phyloP scores from a whole-genome alignment of 2,329 filamentous ascomycete genomes.

The Phoma herbarum region DNA sequence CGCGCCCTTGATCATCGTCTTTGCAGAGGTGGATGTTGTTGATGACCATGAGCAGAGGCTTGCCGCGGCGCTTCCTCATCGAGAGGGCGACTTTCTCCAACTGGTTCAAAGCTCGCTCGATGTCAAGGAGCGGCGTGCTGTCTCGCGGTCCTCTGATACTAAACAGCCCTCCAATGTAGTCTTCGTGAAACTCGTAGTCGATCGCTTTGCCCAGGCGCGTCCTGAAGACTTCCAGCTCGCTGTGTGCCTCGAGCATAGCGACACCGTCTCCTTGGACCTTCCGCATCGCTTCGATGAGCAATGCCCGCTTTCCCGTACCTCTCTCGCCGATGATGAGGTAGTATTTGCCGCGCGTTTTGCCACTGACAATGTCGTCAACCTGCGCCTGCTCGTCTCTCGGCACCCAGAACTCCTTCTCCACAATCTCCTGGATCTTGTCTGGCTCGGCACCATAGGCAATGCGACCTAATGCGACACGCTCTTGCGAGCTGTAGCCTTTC shows the following conservation, averaged over 20 bases:
- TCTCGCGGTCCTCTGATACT: slow-evolving; percentile 92
- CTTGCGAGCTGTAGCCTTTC: slow-evolving; percentile 46
- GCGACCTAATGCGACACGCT: slow-evolving; percentile 43
- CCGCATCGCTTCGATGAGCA: slow-evolving; percentile 93
- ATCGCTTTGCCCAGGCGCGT: slow-evolving; percentile 90
- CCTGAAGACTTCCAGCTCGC: slow-evolving; percentile 92
- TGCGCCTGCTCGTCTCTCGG: slow-evolving; percentile 78
- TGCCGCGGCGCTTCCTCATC: slow-evolving; percentile 67
- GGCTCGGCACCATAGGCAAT: slow-evolving; percentile 42
- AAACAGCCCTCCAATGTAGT: slow-evolving; percentile 95
- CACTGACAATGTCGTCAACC: slow-evolving; percentile 83
- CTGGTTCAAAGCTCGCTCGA: slow-evolving; percentile 96
- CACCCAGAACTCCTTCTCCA: slow-evolving; percentile 76
- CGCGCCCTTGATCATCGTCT: slow-evolving; percentile 87
- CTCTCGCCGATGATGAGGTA: slow-evolving; percentile 93
- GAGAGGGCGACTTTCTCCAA: slow-evolving; percentile 90
- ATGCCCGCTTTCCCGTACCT: slow-evolving; percentile 93
- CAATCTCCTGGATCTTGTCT: slow-evolving; percentile 38
- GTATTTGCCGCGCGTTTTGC: slow-evolving; percentile 79
- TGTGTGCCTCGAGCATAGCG: slow-evolving; percentile 95
- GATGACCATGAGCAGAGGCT: slow-evolving; percentile 85
- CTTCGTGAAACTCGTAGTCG: slow-evolving; percentile 96
- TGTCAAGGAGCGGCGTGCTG: slow-evolving; percentile 89
- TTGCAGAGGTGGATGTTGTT: slow-evolving; percentile 92
- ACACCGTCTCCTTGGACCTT: slow-evolving; percentile 87